A percentile compares a stretch with the other conserved stretches of the same genome.
Conservation (phyloP, 1,139 yeast genomes). For the Pichia cactophila region DNA sequence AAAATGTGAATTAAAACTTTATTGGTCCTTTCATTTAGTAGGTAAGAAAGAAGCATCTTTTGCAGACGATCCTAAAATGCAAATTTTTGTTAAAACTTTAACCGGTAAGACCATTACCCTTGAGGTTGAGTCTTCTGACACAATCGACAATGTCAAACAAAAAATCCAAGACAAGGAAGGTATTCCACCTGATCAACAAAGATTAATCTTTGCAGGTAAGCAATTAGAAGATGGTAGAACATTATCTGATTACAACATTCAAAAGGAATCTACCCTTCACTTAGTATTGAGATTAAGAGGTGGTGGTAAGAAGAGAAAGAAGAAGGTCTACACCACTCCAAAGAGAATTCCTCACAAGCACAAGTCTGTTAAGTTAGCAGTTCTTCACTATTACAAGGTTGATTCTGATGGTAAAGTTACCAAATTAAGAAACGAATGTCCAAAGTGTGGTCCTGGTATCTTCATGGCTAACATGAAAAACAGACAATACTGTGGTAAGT, state of each 20-base stretch:
- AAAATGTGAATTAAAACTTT: background rate
- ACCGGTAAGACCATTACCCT: slow-evolving; percentile 99
- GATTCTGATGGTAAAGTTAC: slow-evolving; percentile 97
- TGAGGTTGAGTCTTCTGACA: slow-evolving; percentile 98
- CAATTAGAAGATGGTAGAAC: slow-evolving; percentile 99
- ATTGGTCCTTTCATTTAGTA: slow-evolving; percentile 2
- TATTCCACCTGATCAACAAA: slow-evolving; percentile 99
- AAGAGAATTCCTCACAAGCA: slow-evolving; percentile 99
- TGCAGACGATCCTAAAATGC: slow-evolving; percentile 56
- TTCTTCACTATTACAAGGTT: slow-evolving; percentile 98
- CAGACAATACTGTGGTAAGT: slow-evolving; percentile 99
- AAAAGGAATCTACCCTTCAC: slow-evolving; percentile 98
- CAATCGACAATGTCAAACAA: slow-evolving; percentile 98
- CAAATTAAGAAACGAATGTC: slow-evolving; percentile 99
- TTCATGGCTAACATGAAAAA: slow-evolving; percentile 99
- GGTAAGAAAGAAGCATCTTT: slow-evolving; percentile 33
- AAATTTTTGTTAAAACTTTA: slow-evolving; percentile 97
- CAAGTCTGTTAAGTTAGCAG: slow-evolving; percentile 99
- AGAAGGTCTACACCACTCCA: slow-evolving; percentile 99
- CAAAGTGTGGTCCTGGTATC: slow-evolving; percentile 98
- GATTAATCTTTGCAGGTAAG: slow-evolving; percentile 99
- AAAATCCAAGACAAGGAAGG: slow-evolving; percentile 99
- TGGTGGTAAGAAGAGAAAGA: slow-evolving; percentile 99
- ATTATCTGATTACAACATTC: slow-evolving; percentile 98
- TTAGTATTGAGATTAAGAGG: slow-evolving; percentile 98